Base-by-base conservation (phyloP, 257 asterid genomes). In the Ehretia macrophylla region DNA sequence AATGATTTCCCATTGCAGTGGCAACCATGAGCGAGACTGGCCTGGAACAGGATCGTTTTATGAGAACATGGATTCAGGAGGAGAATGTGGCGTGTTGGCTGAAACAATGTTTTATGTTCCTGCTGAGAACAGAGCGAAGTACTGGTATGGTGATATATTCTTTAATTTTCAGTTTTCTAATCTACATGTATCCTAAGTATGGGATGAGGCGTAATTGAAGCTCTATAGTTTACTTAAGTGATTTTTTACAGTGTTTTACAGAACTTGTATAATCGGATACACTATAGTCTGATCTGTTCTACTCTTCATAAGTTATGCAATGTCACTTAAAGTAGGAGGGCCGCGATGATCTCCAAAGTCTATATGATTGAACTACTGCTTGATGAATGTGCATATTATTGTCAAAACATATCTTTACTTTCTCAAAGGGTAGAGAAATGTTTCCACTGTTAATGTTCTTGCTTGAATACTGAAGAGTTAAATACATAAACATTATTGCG, bases 11-110 rank as follows among this genome's bases (percentile, higher is more conserved):
- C 48, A 62, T 62, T 78, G 72, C 81, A 89, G 97, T 38, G 95
- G 97, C 60, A 89, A 89, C 75, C 97, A 89, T 58, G 97, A 86
- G 76, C 85, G 97, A 0, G 95, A 86, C 70, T 89, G 97, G 95
- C 95, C 95, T 17, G 87, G 69, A 5, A 51, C 92, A 11, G 95
- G 95, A 19, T 86, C 95, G 10, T 89, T 89, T 69, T 89, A 89
- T 37, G 85, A 69, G 32, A 72, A 22, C 75, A 70, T 58, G 80
- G 97, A 86, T 71, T 86, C 97, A 0, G 97, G 94, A 9, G 97
- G 97, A 64, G 97, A 89, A 68, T 89, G 97, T 69, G 95, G 97
- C 44, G 97, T 89, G 40, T 32, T 68, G 46, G 87, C 94, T 40
- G 87, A 84, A 72, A 77, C 83, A 11, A 82, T 86, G 94, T 89